Evolutionary conservation across 768 basidiomycete genomes (phyloP).

Genomic region (Russula lepida): DNA sequence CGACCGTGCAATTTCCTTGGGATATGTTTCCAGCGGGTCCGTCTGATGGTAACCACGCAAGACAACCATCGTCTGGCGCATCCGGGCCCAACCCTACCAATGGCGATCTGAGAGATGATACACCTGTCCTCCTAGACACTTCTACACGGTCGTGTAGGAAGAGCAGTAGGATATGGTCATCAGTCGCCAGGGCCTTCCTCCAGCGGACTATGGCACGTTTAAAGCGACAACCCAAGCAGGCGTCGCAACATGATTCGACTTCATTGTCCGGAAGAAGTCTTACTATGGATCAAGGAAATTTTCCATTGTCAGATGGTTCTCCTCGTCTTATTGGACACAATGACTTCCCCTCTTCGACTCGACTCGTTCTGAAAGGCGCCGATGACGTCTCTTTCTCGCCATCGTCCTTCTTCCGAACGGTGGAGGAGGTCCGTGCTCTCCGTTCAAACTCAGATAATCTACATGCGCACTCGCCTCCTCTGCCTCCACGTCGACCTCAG

Average conservation of each 20-base stretch:
- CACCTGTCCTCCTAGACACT: neutral
- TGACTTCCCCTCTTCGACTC: slow-evolving; percentile 8
- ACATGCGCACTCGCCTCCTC: neutral
- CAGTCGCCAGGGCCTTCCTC: slow-evolving; percentile 6
- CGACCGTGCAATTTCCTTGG: neutral
- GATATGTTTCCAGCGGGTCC: neutral
- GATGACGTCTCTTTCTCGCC: slow-evolving; percentile 15
- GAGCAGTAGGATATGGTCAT: neutral
- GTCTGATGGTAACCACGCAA: neutral
- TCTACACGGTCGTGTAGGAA: neutral
- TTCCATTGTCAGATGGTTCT: neutral
- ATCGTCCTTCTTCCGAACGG: slow-evolving; percentile 14
- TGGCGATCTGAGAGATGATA: neutral
- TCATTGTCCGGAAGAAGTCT: neutral
- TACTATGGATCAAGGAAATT: neutral
- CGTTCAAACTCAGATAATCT: neutral
- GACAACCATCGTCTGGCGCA: neutral
- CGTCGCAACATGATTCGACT: neutral
- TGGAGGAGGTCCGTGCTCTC: slow-evolving; percentile 7
- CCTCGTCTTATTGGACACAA: neutral
- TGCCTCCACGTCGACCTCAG: neutral
- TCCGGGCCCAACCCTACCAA: neutral
- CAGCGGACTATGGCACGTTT: slow-evolving; percentile 9
- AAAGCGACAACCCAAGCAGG: slow-evolving; percentile 1
- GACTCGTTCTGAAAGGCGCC: slow-evolving; percentile 1